A percentile compares a stretch with the other conserved stretches of the same genome.
phyloP scores from a whole-genome alignment of 192 early-diverging fungal species.

The Backusella morwellensis region DNA sequence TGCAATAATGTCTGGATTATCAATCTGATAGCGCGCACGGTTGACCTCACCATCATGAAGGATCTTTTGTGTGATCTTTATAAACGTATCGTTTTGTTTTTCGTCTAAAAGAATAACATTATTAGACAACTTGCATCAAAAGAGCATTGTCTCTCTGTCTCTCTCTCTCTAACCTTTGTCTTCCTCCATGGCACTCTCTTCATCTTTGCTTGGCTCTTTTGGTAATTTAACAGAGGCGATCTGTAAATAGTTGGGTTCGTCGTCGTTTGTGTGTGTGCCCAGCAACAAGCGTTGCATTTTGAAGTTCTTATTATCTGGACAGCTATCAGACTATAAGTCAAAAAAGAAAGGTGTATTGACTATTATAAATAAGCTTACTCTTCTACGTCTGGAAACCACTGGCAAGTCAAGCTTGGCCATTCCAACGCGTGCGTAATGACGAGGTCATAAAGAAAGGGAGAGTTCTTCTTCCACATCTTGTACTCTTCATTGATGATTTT shows the following conservation, averaged over 20 bases:
- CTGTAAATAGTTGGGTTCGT: conserved; percentile 95
- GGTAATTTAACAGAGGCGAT: conserved; percentile 81
- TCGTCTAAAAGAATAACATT: conserved; percentile 5
- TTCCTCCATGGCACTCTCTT: conserved; percentile 26
- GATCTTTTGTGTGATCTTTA: conserved; percentile 93
- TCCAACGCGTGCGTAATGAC: conserved; percentile 95
- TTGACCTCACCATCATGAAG: conserved; percentile 98
- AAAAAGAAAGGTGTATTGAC: not conserved
- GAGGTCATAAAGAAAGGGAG: conserved; percentile 97
- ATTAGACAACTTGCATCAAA: too few species aligned
- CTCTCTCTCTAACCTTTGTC: conserved; percentile 4
- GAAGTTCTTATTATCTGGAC: conserved; percentile 75
- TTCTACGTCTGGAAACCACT: conserved; percentile 98
- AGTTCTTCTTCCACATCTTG: conserved; percentile 99
- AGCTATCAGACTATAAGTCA: conserved; percentile 39
- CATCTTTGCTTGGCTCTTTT: conserved; percentile 4
- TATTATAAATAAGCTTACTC: conserved; percentile 57
- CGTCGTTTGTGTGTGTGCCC: conserved; percentile 96
- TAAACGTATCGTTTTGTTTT: conserved; percentile 57
- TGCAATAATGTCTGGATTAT: conserved; percentile 96
- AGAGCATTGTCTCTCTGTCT: not conserved
- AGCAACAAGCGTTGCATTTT: conserved; percentile 85
- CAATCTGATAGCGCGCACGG: conserved; percentile 94
- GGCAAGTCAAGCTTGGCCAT: conserved; percentile 96
- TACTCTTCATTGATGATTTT: conserved; percentile 96